These are phyloP conservation scores for Monosporozyma solicola DNA, from an alignment of 805 yeast species.

Conservation along the genomic window DNA sequence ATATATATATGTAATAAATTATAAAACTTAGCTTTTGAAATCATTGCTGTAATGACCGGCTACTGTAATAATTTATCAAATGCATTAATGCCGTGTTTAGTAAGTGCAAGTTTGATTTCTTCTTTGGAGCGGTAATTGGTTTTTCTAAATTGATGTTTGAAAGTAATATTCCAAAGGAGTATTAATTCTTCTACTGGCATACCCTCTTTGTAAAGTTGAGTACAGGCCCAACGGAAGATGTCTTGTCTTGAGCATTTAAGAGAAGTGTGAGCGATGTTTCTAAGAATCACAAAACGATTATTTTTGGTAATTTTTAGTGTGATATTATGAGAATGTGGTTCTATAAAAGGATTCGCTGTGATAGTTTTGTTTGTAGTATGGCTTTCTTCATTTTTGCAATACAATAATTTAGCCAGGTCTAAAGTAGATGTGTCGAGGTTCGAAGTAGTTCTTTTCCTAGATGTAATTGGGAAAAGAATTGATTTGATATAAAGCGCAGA, in stretches of 20 bases:
- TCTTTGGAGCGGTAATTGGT: background rate
- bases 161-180: constrained; percentile 19
- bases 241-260: constrained; percentile 12
- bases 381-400: constrained; percentile 6
- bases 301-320: constrained; percentile 13
- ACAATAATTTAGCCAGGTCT: constrained; percentile 19
- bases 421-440: constrained; percentile 1
- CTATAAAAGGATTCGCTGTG: constrained; percentile 17
- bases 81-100: constrained; percentile 6
- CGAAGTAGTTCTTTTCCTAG: background rate
- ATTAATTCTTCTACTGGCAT: constrained; percentile 16
- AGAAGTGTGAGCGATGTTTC: constrained; percentile 20
- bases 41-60: background rate
- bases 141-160: constrained; percentile 17
- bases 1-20: background rate
- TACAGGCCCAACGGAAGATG: constrained; percentile 22
- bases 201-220: constrained; percentile 17
- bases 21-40: background rate
- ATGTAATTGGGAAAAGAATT: constrained; percentile 6
- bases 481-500: constrained; percentile 20
- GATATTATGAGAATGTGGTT: constrained; percentile 12
- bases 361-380: background rate
- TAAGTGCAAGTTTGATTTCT: constrained; percentile 4
- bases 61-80: constrained; percentile 6
- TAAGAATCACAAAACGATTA: constrained; percentile 17